These are phyloP conservation scores for Cardamine occulta DNA, from an alignment of 345 rosid genomes.

Conservation along the genomic window DNA sequence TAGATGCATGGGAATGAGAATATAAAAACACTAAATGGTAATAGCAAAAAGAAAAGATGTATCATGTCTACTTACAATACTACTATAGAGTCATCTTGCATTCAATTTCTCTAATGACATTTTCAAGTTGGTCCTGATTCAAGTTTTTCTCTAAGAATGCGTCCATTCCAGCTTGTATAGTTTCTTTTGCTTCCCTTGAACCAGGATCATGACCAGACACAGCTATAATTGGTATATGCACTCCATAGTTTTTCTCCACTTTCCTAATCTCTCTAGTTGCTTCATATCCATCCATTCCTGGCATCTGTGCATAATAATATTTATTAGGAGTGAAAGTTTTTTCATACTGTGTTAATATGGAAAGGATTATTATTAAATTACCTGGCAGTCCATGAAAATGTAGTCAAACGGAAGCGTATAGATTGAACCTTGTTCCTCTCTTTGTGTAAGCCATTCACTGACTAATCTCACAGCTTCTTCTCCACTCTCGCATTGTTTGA, in stretches of 20 bases:
- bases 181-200: slow-evolving; percentile 44
- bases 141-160: slow-evolving; percentile 53
- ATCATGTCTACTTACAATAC: slow-evolving; percentile 2
- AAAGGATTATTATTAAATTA: slow-evolving; percentile 25
- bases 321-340: not conserved
- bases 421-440: slow-evolving; percentile 28
- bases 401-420: slow-evolving; percentile 56
- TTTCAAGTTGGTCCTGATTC: slow-evolving; percentile 37
- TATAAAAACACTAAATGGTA: not conserved
- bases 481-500: slow-evolving; percentile 56
- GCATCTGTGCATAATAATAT: slow-evolving; percentile 57
- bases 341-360: not conserved
- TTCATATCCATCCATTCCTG: slow-evolving; percentile 69
- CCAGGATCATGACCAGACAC: slow-evolving; percentile 57
- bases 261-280: slow-evolving; percentile 64
- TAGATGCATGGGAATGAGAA: not conserved
- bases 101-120: slow-evolving; percentile 34
- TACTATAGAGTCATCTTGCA: slow-evolving; percentile 17
- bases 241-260: slow-evolving; percentile 53
- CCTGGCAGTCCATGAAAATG: slow-evolving; percentile 91
- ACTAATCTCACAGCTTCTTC: slow-evolving; percentile 58
- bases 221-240: slow-evolving; percentile 72
- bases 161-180: slow-evolving; percentile 67
- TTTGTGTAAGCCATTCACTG: slow-evolving; percentile 32
- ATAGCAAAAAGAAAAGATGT: not conserved